phyloP scores from a whole-genome alignment of 2,329 filamentous ascomycete species.

The Botrytis porri region DNA sequence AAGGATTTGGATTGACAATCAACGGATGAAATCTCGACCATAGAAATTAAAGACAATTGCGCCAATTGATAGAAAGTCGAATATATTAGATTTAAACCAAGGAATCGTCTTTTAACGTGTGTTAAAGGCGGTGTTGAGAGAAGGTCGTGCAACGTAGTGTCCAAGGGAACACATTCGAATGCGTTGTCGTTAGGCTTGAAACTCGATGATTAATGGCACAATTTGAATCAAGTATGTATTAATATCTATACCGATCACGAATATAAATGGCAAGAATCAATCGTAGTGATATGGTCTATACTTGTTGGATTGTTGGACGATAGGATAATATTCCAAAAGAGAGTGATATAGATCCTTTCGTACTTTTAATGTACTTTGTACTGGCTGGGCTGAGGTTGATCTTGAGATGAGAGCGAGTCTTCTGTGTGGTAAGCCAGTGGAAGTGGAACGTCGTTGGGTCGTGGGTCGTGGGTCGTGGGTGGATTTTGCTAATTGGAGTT shows the following conservation, averaged over 20 bases:
- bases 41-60: neutral
- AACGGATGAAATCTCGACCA: slow-evolving; percentile 1
- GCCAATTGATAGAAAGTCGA: neutral
- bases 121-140: slow-evolving; percentile 12
- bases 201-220: slow-evolving; percentile 4
- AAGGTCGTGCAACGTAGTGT: slow-evolving; percentile 13
- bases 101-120: neutral
- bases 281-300: neutral
- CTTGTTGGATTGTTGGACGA: neutral
- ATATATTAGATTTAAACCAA: neutral
- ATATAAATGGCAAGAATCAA: neutral
- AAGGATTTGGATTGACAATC: slow-evolving; percentile 7
- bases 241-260: neutral
- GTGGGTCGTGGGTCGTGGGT: neutral
- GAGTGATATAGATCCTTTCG: neutral
- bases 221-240: neutral
- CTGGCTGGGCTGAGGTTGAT: neutral
- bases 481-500: neutral
- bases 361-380: neutral
- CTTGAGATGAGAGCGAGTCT: neutral
- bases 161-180: slow-evolving; percentile 16
- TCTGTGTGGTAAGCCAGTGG: neutral
- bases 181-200: slow-evolving; percentile 17
- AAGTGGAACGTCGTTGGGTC: neutral
- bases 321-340: neutral